Base-by-base conservation (phyloP, 1,284 basidiomycete genomes). In the Irpex sp. region DNA sequence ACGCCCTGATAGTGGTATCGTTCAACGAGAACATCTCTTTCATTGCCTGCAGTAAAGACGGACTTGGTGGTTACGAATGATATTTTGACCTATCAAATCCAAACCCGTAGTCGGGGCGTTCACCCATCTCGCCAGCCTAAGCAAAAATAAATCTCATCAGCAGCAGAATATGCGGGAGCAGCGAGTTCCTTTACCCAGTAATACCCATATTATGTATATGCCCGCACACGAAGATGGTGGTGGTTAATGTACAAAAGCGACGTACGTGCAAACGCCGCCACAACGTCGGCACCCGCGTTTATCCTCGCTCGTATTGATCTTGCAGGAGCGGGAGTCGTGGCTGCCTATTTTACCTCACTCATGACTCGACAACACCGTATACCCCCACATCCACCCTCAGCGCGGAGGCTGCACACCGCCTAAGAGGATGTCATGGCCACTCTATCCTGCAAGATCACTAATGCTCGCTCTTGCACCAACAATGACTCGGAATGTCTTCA, bases 101-200 rank as follows among this genome's bases (percentile, higher is more conserved):
- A 92, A 73, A 19, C 88, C 89, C 59, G 83, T 81, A 7, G 86
- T 81, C 6, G 90, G 91, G 13, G 91, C 89, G 74, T 92, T 91
- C 19, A 85, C 82, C 91, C 91, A 93, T 67, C 91, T 83, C 56
- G 89, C 91, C 58, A 92, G 76, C 49, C 90, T 92, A 57, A 4
- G 26, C 26, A 26, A 34, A 37, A 8, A 54, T 60, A 63, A 17
- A 17, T 11, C 2, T 37, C 17, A 36, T 36, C 51, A 34, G 57
- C 31, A 47, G 5, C n/a, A n/a, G 3, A 47, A n/a, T 13, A 34
- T 51, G 62, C 11, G 31, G 36, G 57, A 48, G 5, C 3, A 13
- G 57, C 37, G 54, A 21, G 13, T n/a, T 11, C n/a, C 17, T 61
- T 15, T 61, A 70, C 70, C 69, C 70, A 38, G 68, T 69, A 21